Base-by-base conservation (phyloP, 129 eudicot genomes). In the Dittrichia graveolens region DNA sequence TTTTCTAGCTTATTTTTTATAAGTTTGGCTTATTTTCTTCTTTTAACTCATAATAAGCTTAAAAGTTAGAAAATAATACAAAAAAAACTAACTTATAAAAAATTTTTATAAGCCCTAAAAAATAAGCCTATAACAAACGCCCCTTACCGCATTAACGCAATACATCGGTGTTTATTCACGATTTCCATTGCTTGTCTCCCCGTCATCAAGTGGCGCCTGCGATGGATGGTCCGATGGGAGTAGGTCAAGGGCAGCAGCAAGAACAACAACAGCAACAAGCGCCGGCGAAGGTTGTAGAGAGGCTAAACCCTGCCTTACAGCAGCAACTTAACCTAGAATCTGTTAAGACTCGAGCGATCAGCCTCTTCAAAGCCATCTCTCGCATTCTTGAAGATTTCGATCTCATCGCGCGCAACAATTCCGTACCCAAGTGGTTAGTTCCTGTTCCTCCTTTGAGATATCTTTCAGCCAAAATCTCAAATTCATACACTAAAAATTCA, bases 381-480 rank as follows among this genome's bases (percentile, higher is more conserved):
- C 95, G 98, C 53, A 87, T 92, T 75, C 95, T 92, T 42, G 91
- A 92, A 24, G 98, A 92, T 9, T 85, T 84, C 42, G 96, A 89
- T 50, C 76, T 72, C 38, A 75, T 92, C 12, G 80, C 91, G 8
- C 91, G 91, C 73, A 59, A 91, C 71, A 92, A 89, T 78, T 70
- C 94, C 78, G 71, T 60, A 9, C 98, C 96, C 11, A 92, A 89
- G 65, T 92, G 98, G 97, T 91, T 38, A 35, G 68, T 52, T 37
- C 31, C 24, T 43, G 68, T 65, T 42, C 46, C 34, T 58, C 34
- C 38, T 13, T 14, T 47, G 48, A 34, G 31, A 58, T 68, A 42
- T 44, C 11, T 16, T 71, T 44, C 7, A 1, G 5, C 53, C 4
- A 43, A 7, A 3, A 7, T 12, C 3, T 64, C 50, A 12, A 50